Percentiles rank a stretch among this genome's conserved stretches.
These are phyloP conservation scores for Simmondsia chinensis DNA, from an alignment of 148 eudicot species.

Conservation along the genomic window DNA sequence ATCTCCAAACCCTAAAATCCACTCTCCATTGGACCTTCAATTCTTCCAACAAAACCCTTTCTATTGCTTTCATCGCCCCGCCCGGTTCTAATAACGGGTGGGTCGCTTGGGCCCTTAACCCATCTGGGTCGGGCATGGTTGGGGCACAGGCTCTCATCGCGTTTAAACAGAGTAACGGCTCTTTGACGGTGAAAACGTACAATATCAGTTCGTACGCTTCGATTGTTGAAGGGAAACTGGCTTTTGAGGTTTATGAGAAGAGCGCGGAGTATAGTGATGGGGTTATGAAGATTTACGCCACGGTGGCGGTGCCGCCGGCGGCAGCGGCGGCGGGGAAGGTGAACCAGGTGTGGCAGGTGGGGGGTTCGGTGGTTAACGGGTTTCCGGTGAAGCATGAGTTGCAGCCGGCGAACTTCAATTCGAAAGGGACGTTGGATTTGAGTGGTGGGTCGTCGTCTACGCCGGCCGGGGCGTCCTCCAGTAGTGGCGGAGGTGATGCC, in stretches of 20 bases:
- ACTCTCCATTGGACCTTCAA: conserved; percentile 34
- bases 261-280: conserved; percentile 4
- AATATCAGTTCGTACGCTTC: conserved; percentile 5
- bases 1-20: conserved; percentile 26
- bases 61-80: conserved; percentile 28
- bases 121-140: conserved; percentile 21
- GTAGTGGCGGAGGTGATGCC: conserved; percentile 1
- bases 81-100: conserved; percentile 26
- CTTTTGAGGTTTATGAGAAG: conserved; percentile 6
- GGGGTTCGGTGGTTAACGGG: conserved; percentile 10
- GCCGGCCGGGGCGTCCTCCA: neutral
- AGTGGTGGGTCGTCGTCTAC: neutral
- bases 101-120: conserved; percentile 44
- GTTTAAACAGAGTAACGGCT: conserved; percentile 14
- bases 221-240: conserved; percentile 2
- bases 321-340: conserved; percentile 6
- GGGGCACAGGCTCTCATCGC: conserved; percentile 46
- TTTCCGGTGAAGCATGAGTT: conserved; percentile 1
- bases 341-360: conserved; percentile 25
- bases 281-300: conserved; percentile 6
- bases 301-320: conserved; percentile 8
- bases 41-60: conserved; percentile 14
- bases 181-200: conserved; percentile 15
- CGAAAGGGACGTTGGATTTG: conserved; percentile 1
- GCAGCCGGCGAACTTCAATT: neutral